Evolutionary conservation across 2,329 filamentous ascomycete genomes (phyloP), one percentile per base, ranked within the genome.

Genomic region (Stemphylium lycopersici): DNA sequence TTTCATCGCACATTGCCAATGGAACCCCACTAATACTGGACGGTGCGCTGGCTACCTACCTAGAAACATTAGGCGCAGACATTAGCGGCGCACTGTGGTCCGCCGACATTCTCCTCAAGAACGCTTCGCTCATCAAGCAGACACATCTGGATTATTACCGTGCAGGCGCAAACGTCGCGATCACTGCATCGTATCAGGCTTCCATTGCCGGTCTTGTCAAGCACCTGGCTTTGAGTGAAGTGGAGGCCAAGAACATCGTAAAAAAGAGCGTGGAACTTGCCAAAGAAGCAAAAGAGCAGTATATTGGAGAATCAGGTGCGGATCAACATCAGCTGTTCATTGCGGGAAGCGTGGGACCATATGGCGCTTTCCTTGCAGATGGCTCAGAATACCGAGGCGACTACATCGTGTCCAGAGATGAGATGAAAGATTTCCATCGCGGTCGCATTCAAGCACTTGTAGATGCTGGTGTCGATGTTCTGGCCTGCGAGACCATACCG

Each of bases 121-220:
- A 75, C n/a, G 76, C 79, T 0, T 59, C 68, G 2, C 68, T 76
- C 46, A 80, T 81, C 42, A 67, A 74, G 43, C 58, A 72, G 58
- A 74, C 80, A 4, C 79, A 81, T 61, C 59, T 74, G 16, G 74
- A 78, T 56, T 81, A 80, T 64, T 81, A 69, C 63, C 59, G 65
- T 6, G 72, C 78, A 10, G 78, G 79, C 32, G 78, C 79, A n/a
- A 69, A 78, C 45, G 66, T 81, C 24, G 78, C 77, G 10, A 81
- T 78, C 61, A 81, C 79, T 29, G 72, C 78, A 4, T 78, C 74
- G 12, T 81, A 81, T 56, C 79, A 81, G 65, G 78, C 79, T 2
- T 76, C 75, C n/a, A 61, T 75, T 6, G 65, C 65, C 2, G 79
- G 79, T 5, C 64, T 81, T 4, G 41, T 58, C 10, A 62, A 77